Evolutionary conservation across 441 rosid genomes (phyloP), one percentile per base, ranked within the genome.

Genomic region (Theobroma grandiflorum): DNA sequence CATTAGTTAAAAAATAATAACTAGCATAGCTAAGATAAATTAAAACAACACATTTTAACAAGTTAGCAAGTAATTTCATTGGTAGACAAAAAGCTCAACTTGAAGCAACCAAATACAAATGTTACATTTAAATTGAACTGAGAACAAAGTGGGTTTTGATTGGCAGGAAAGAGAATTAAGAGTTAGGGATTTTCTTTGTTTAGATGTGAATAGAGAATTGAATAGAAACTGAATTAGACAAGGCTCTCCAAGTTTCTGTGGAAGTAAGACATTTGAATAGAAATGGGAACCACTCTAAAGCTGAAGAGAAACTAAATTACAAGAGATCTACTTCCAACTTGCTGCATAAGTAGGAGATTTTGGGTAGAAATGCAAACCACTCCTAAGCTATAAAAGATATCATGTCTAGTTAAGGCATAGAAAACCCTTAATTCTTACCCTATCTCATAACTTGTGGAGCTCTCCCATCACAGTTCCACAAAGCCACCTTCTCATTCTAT

Each of bases 21-120:
- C 71, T n/a, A 42, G 38, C 52, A 67, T 67, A 67, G 72, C 52
- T 67, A 67, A 67, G 43, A 49, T 42, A 67, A 49, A 67, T 40
- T 67, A 43, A 20, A 67, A n/a, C 52, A 45, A n/a, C 52, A 45
- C 49, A 45, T 31, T 61, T 4, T 31, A 31, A 61, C 38, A 61
- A 0, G 65, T 61, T 61, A 61, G 26, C 38, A 61, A 15, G 38
- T 26, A 38, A 61, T 31, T 45, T 45, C 0, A 2, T 45, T 45
- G 8, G 10, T 45, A 14, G 18, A 49, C 16, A 49, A 14, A 49
- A 12, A 14, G 18, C 18, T 12, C 53, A 45, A 45, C 49, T 45
- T 49, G 16, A 12, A 49, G 16, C 18, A 49, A 49, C 4, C 16
- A 49, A 49, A 49, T 49, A 12, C 18, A 49, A 49, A 14, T 12